Base-by-base conservation (phyloP, 164 flowering plant genomes). In the Paratinospora sagittata region DNA sequence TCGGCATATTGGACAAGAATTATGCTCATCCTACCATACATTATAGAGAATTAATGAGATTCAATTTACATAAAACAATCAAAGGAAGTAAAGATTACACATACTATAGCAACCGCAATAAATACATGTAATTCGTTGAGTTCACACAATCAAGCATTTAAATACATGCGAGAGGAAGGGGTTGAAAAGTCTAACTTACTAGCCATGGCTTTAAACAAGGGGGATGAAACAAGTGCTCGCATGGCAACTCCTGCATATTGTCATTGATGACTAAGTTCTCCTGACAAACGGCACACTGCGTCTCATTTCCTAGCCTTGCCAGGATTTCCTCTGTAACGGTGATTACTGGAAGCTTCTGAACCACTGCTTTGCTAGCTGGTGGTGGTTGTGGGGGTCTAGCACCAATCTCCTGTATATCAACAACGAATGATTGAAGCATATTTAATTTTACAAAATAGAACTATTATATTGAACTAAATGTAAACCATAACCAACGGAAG, bases 161-260 rank as follows among this genome's bases (percentile, higher is more conserved):
- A 43, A 3, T 17, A 55, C 2, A 55, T 9, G 30, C n/a, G 27
- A n/a, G 3, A 12, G 10, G 17, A 14, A 52, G 23, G 64, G 11
- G 16, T 12, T 24, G 34, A 60, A 23, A 41, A 74, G 55, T 41
- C 3, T 4, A 43, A 70, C 61, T 71, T 83, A 89, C 98, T 93
- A 95, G 97, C 99, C 99, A 95, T 52, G 97, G 97, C 83, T 92
- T 95, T 33, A 92, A 77, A 77, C 99, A 95, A 6, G 84, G 81
- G 26, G 96, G 97, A 78, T 95, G 99, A 72, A 87, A 95, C 55
- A 86, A 82, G 76, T 95, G 97, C 82, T 92, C 86, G 94, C 99
- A 95, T 16, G 99, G 99, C 80, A 95, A 82, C 78, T 92, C 97
- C 79, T 92, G 99, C 96, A 92, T 89, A 70, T 84, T 81, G 74